phyloP scores from a whole-genome alignment of 2,329 filamentous ascomycete species.

The Westerdykella ornata region DNA sequence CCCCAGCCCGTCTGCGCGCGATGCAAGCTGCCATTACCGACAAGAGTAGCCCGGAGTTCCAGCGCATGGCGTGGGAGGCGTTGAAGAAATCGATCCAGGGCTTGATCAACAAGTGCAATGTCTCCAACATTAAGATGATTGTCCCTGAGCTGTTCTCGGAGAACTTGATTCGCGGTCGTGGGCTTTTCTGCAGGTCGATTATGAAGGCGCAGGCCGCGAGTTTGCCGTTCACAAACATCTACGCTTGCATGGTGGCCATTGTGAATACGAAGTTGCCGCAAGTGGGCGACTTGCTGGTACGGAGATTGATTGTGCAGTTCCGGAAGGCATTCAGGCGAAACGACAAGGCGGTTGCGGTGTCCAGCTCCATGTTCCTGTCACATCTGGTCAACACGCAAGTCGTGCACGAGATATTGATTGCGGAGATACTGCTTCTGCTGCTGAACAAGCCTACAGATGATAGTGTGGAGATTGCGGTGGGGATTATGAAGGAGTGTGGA shows the following conservation, averaged over 20 bases:
- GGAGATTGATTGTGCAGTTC: conserved; percentile 82
- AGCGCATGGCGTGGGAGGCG: conserved; percentile 98
- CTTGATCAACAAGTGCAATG: conserved; percentile 98
- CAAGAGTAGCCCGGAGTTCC: conserved; percentile 92
- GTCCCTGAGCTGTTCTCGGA: conserved; percentile 93
- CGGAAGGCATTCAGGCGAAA: conserved; percentile 93
- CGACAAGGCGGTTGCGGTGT: conserved; percentile 91
- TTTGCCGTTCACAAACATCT: conserved; percentile 92
- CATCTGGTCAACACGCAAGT: conserved; percentile 96
- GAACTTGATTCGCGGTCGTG: conserved; percentile 84
- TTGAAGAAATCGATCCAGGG: conserved; percentile 99
- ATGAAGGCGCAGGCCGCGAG: conserved; percentile 98
- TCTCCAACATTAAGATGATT: conserved; percentile 95
- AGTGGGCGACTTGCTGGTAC: conserved; percentile 84
- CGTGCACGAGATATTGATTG: conserved; percentile 84
- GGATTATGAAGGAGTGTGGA: conserved; percentile 85
- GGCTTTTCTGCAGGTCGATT: conserved; percentile 88
- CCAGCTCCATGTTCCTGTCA: conserved; percentile 88
- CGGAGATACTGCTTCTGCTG: conserved; percentile 85
- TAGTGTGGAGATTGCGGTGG: conserved; percentile 94
- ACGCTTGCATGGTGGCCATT: conserved; percentile 90
- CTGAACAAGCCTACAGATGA: conserved; percentile 95
- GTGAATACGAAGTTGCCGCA: conserved; percentile 96
- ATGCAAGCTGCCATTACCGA: conserved; percentile 96
- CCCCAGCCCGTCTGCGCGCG: conserved; percentile 80